Percentiles rank a stretch among this genome's conserved stretches.
These are phyloP conservation scores for Exserohilum turcica DNA, from an alignment of 2,329 filamentous ascomycete species.

Conservation along the genomic window DNA sequence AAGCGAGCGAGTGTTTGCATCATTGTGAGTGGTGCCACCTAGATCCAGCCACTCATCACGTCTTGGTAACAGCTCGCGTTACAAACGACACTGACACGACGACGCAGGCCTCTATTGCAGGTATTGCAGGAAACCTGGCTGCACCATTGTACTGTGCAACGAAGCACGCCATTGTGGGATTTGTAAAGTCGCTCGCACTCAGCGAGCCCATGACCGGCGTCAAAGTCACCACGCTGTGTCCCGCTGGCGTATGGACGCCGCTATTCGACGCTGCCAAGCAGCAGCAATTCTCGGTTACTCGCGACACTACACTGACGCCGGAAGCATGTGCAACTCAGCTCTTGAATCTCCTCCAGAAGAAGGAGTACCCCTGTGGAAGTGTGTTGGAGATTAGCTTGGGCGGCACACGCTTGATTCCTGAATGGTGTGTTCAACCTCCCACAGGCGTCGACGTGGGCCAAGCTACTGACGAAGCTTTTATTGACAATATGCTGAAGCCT, in stretches of 20 bases:
- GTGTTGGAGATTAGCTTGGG: slow-evolving; percentile 29
- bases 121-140: slow-evolving; percentile 31
- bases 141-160: slow-evolving; percentile 40
- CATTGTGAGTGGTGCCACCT: slow-evolving; percentile 27
- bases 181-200: slow-evolving; percentile 35
- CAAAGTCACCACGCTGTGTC: slow-evolving; percentile 39
- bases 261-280: slow-evolving; percentile 30
- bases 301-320: slow-evolving; percentile 21
- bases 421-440: slow-evolving; percentile 35
- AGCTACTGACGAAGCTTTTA: slow-evolving; percentile 17
- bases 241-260: slow-evolving; percentile 33
- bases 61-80: not conserved
- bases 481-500: slow-evolving; percentile 28
- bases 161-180: slow-evolving; percentile 41
- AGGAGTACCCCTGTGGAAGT: slow-evolving; percentile 33
- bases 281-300: slow-evolving; percentile 27
- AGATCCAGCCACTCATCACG: not conserved
- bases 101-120: slow-evolving; percentile 31
- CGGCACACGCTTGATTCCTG: slow-evolving; percentile 31
- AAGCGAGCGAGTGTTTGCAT: slow-evolving; percentile 41
- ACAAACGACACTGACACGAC: not conserved
- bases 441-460: slow-evolving; percentile 28
- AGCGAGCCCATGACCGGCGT: slow-evolving; percentile 37
- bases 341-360: slow-evolving; percentile 35
- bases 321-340: slow-evolving; percentile 30